Conservation (phyloP, 176 grass and related monocot species). For the Musa itinerans region DNA sequence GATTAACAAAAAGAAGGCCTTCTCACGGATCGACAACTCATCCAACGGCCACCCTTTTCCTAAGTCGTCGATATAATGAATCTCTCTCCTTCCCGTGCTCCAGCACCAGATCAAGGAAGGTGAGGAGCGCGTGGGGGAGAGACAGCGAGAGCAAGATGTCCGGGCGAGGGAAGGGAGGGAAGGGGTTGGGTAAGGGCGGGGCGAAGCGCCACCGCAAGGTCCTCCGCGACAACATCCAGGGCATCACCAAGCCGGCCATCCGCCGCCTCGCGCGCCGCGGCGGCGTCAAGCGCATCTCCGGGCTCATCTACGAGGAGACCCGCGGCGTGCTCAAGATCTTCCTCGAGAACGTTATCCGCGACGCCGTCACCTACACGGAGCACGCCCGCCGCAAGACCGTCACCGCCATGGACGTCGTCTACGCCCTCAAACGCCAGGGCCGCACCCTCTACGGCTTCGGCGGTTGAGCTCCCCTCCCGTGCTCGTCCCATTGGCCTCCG, state of each 20-base stretch:
- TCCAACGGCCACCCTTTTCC: too few relatives aligned
- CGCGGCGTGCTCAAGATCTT: slow-evolving; percentile 98
- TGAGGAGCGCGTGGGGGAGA: too few relatives aligned
- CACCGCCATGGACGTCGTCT: slow-evolving; percentile 95
- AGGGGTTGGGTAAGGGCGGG: slow-evolving; percentile 83
- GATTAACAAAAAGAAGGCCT: too few relatives aligned
- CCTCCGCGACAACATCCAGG: slow-evolving; percentile 88
- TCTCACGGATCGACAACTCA: too few relatives aligned
- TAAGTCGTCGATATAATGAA: too few relatives aligned
- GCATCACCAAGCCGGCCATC: slow-evolving; percentile 91
- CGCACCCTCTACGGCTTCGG: slow-evolving; percentile 88
- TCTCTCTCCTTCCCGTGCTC: too few relatives aligned
- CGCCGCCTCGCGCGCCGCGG: slow-evolving; percentile 61
- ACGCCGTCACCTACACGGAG: slow-evolving; percentile 92
- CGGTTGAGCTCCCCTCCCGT: slow-evolving; percentile 11
- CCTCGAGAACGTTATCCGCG: slow-evolving; percentile 93
- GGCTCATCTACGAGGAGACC: slow-evolving; percentile 91
- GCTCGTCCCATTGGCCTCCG: too few relatives aligned
- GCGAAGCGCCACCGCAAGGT: slow-evolving; percentile 92
- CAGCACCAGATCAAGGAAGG: too few relatives aligned
- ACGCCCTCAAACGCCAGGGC: slow-evolving; percentile 86
- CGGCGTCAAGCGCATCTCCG: slow-evolving; percentile 89
- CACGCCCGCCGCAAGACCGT: slow-evolving; percentile 90
- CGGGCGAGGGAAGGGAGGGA: slow-evolving; percentile 78
- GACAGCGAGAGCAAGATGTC: slow-evolving; percentile 31